Evolutionary conservation across 306 rosid species (phyloP).

Genomic region (Pachyrhizus erosus): DNA sequence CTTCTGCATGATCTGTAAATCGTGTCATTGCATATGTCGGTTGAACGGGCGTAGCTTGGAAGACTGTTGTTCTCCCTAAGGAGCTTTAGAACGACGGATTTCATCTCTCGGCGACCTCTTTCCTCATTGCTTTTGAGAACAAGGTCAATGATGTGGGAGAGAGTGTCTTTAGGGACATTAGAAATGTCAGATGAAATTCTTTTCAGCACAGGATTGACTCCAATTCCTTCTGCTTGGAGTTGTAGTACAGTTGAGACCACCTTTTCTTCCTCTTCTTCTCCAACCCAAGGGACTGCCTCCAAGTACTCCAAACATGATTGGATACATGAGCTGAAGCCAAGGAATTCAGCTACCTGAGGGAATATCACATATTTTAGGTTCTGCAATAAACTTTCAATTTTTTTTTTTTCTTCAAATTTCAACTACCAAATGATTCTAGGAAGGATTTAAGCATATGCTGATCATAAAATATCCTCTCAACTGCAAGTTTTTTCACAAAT

Average conservation of each 20-base stretch:
- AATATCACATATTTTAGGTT: slow-evolving; percentile 34
- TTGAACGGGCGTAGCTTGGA: slow-evolving; percentile 57
- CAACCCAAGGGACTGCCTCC: slow-evolving; percentile 98
- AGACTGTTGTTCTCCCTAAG: slow-evolving; percentile 78
- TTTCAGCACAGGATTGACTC: slow-evolving; percentile 84
- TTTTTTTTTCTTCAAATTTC: neutral
- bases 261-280: slow-evolving; percentile 95
- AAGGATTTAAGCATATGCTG: neutral
- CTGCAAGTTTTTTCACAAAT: slow-evolving; percentile 10
- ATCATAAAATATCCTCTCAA: neutral
- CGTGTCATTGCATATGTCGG: slow-evolving; percentile 66
- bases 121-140: slow-evolving; percentile 90
- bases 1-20: slow-evolving; percentile 70
- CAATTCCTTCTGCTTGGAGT: slow-evolving; percentile 85
- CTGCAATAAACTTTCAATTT: neutral
- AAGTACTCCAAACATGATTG: slow-evolving; percentile 87
- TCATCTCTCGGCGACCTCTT: slow-evolving; percentile 96
- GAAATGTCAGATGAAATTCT: slow-evolving; percentile 76
- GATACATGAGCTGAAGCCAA: slow-evolving; percentile 83
- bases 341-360: slow-evolving; percentile 80
- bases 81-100: slow-evolving; percentile 87
- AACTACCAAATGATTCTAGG: neutral
- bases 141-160: slow-evolving; percentile 76
- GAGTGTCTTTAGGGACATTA: slow-evolving; percentile 73
- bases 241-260: slow-evolving; percentile 77